Percentiles rank a stretch among this genome's conserved stretches.
Conservation (phyloP, 352 stramenopile genomes). For the Globisporangium alternatum region DNA sequence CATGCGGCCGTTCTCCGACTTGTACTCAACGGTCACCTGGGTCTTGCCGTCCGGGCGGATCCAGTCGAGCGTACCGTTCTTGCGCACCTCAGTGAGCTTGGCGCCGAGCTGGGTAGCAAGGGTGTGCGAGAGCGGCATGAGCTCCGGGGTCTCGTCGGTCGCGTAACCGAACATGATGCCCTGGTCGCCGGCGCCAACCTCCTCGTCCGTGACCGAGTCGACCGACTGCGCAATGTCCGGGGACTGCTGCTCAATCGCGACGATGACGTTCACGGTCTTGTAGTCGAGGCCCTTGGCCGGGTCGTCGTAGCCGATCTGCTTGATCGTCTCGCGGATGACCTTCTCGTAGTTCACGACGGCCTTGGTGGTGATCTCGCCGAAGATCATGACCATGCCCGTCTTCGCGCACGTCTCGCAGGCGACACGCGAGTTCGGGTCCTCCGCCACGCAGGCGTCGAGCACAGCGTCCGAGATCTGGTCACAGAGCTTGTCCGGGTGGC, state of each 20-base stretch:
- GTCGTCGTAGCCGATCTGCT: constrained; percentile 99
- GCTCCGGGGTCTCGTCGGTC: constrained; percentile 95
- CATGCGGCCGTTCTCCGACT: constrained; percentile 93
- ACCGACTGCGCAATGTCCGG: constrained; percentile 99
- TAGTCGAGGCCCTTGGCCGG: constrained; percentile 99
- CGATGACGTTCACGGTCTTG: constrained; percentile 99
- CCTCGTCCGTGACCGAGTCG: constrained; percentile 95
- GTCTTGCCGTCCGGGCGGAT: constrained; percentile 99
- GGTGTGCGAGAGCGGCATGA: constrained; percentile 98
- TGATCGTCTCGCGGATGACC: constrained; percentile 98
- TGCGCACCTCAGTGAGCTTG: constrained; percentile 97
- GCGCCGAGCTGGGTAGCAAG: constrained; percentile 96
- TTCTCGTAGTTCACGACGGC: constrained; percentile 99
- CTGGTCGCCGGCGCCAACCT: constrained; percentile 98
- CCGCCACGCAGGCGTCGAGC: constrained; percentile 96
- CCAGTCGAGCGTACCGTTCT: constrained; percentile 98
- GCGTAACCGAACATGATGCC: constrained; percentile 94
- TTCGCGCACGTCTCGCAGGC: constrained; percentile 99
- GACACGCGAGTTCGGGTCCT: constrained; percentile 98
- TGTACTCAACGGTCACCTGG: constrained; percentile 98
- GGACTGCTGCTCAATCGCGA: constrained; percentile 99
- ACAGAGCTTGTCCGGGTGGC: constrained; percentile 98
- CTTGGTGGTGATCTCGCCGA: constrained; percentile 99
- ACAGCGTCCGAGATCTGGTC: constrained; percentile 99
- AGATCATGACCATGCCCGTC: constrained; percentile 99